Evolutionary conservation across 495 filamentous ascomycete genomes (phyloP), one percentile per base, ranked within the genome.

Genomic region (Penicillium coffeae): DNA sequence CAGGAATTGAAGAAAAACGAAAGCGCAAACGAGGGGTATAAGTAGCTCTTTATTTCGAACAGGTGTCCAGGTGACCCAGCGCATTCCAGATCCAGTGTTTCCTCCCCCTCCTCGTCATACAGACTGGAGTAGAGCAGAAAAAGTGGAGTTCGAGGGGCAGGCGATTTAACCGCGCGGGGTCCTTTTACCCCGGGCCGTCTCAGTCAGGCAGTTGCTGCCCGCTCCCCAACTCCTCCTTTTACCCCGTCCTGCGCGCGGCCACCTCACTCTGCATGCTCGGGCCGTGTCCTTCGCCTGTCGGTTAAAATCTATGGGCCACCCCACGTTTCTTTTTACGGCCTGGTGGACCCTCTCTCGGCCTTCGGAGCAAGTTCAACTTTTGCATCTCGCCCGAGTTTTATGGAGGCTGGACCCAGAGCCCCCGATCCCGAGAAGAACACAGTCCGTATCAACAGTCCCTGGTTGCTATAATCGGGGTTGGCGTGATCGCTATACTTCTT

Each of bases 91-190:
- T 30, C 25, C 25, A 30, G 10, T 30, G 25, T n/a, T n/a, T n/a
- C 25, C 4, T 30, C 25, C 25, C 25, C 25, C 25, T 20, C 13
- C 34, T 38, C 39, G 45, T 47, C 47, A 47, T 50, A 35, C 53
- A 46, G 41, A 20, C 21, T 16, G 38, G 21, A 30, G 38, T 47
- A 37, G 52, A 48, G 40, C 40, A 40, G 39, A 10, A 15, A 48
- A 45, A 52, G 50, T 56, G 52, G 54, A 56, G 52, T 48, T 42
- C 32, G 56, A 51, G 59, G 59, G 59, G 47, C 55, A 49, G 35
- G 9, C 33, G 52, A 62, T 62, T 62, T 62, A 62, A 59, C 59
- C 59, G 58, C 54, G 58, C 48, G 55, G 59, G 25, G 25, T 30
- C 25, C 10, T 52, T 50, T 45, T 60, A 22, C 56, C 50, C 15